Conservation (phyloP, 2,329 filamentous ascomycete genomes). For the Stylonectria norvegica region DNA sequence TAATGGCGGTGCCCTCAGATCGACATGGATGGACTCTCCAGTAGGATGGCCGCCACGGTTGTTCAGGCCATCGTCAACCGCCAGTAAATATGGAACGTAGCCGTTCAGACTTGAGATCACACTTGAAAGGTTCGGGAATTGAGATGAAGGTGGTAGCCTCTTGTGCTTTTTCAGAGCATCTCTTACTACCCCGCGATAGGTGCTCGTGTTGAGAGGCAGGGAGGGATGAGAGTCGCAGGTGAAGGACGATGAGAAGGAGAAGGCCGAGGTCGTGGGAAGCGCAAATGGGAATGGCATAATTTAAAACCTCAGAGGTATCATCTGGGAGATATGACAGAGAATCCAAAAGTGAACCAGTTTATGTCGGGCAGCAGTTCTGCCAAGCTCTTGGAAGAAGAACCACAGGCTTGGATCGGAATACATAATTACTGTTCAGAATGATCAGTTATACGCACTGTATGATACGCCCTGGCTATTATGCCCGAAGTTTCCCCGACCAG, state of each 20-base stretch:
- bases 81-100: slow-evolving; percentile 82
- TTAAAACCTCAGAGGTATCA: neutral
- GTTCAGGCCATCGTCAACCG: slow-evolving; percentile 70
- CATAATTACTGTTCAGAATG: slow-evolving; percentile 20
- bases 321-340: neutral
- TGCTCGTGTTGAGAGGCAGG: slow-evolving; percentile 76
- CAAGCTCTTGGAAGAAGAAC: slow-evolving; percentile 16
- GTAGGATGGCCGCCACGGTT: slow-evolving; percentile 36
- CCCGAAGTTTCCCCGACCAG: slow-evolving; percentile 20
- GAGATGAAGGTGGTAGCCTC: slow-evolving; percentile 69
- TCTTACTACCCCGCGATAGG: slow-evolving; percentile 77
- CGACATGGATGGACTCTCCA: slow-evolving; percentile 64
- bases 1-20: slow-evolving; percentile 57
- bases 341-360: neutral
- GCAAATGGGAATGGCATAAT: slow-evolving; percentile 86
- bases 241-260: slow-evolving; percentile 76
- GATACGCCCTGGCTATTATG: slow-evolving; percentile 6
- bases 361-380: slow-evolving; percentile 9
- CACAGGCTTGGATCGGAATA: slow-evolving; percentile 15
- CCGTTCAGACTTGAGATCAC: slow-evolving; percentile 67
- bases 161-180: slow-evolving; percentile 87
- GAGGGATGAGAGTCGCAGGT: slow-evolving; percentile 83
- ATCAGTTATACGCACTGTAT: slow-evolving; percentile 1
- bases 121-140: slow-evolving; percentile 65
- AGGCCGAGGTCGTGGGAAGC: slow-evolving; percentile 84